phyloP scores from a whole-genome alignment of 2,329 filamentous ascomycete genomes.

The Diaporthe sp. region DNA sequence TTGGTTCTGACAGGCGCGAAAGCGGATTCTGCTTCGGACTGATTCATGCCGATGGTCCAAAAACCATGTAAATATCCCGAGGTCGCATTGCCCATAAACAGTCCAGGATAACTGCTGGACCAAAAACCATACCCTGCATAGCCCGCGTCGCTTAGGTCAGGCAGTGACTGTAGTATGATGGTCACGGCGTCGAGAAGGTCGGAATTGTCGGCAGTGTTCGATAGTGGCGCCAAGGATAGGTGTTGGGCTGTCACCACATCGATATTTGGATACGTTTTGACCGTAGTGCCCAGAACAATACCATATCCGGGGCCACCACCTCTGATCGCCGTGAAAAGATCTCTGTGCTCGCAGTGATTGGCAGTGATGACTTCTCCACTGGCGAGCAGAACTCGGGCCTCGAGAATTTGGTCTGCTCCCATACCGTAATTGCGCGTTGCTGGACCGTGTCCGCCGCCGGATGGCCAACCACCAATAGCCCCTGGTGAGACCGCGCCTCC shows the following conservation, averaged over 20 bases:
- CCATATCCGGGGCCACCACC: conserved; percentile 58
- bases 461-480: conserved; percentile 46
- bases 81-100: background rate
- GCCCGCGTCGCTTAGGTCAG: background rate
- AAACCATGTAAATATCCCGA: background rate
- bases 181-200: background rate
- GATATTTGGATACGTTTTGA: background rate
- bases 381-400: conserved; percentile 59
- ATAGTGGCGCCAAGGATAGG: background rate
- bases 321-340: conserved; percentile 62
- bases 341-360: conserved; percentile 52
- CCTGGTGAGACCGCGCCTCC: conserved; percentile 49
- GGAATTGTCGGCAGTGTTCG: background rate
- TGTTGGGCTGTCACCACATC: background rate
- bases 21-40: background rate
- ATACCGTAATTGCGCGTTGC: conserved; percentile 55
- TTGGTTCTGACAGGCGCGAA: background rate
- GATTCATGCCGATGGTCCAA: background rate
- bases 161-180: background rate
- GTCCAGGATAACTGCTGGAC: background rate
- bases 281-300: conserved; percentile 45
- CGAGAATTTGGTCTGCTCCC: conserved; percentile 59
- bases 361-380: conserved; percentile 54
- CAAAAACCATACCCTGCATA: background rate
- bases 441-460: conserved; percentile 61